Conservation (phyloP, 2,329 filamentous ascomycete species). For the Colletotrichum tropicicola region DNA sequence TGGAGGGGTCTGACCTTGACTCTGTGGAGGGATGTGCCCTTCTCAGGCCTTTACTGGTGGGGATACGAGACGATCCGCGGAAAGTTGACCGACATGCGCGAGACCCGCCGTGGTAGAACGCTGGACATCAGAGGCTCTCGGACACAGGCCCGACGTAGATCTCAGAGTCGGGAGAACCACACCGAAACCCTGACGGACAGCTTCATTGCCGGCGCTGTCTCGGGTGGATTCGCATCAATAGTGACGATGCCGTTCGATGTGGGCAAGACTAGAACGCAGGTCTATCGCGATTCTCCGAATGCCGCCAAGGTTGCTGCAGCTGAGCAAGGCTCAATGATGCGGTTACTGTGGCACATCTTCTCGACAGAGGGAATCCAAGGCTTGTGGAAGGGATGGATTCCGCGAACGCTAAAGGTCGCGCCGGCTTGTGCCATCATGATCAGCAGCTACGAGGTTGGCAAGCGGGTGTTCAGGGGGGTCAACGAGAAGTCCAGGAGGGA, state of each 20-base stretch:
- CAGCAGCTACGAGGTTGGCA: constrained; percentile 95
- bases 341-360: constrained; percentile 92
- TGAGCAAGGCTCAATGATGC: constrained; percentile 81
- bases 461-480: constrained; percentile 81
- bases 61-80: constrained; percentile 89
- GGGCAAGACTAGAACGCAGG: constrained; percentile 93
- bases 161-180: constrained; percentile 75
- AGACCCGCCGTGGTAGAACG: constrained; percentile 54
- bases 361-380: constrained; percentile 82
- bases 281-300: constrained; percentile 70
- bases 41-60: constrained; percentile 98
- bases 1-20: constrained; percentile 93
- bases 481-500: constrained; percentile 62
- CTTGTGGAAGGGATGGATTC: constrained; percentile 91
- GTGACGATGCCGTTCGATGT: constrained; percentile 97
- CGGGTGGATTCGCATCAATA: constrained; percentile 86
- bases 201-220: constrained; percentile 85
- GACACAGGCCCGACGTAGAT: constrained; percentile 57
- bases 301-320: constrained; percentile 57
- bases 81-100: constrained; percentile 74
- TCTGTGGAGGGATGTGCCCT: constrained; percentile 96
- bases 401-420: constrained; percentile 91
- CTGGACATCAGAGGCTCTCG: constrained; percentile 47
- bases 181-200: constrained; percentile 85
- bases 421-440: constrained; percentile 99